Conservation (phyloP, 2,329 filamentous ascomycete genomes). For the Alternaria ethzedia region DNA sequence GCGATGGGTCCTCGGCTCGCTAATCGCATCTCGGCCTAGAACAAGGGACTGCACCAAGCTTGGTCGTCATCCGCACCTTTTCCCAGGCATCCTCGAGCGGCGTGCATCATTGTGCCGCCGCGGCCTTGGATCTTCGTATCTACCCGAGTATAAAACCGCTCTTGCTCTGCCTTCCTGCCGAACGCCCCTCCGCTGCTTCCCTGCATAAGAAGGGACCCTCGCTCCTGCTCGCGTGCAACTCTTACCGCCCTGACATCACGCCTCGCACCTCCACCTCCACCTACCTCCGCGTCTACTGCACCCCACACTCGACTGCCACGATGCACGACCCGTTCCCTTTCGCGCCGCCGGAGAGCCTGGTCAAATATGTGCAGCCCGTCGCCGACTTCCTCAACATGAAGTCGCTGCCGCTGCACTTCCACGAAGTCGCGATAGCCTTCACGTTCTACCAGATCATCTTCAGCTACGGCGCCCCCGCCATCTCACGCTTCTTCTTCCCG, state of each 20-base stretch:
- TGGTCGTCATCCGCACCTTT: constrained; percentile 15
- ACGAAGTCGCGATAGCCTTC: constrained; percentile 74
- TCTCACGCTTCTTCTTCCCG: constrained; percentile 69
- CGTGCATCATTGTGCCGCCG: constrained; percentile 14
- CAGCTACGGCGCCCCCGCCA: constrained; percentile 68
- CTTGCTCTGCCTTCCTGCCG: constrained; percentile 2
- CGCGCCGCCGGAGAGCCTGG: constrained; percentile 64
- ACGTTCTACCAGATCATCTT: constrained; percentile 73
- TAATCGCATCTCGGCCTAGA: constrained; percentile 23
- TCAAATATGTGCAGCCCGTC: constrained; percentile 65
- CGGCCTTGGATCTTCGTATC: not conserved
- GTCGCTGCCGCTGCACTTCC: constrained; percentile 76
- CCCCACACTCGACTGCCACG: constrained; percentile 26
- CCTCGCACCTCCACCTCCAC: constrained; percentile 6
- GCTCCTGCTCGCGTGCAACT: constrained; percentile 10
- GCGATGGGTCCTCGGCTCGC: constrained; percentile 18
- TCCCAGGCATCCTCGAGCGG: constrained; percentile 19
- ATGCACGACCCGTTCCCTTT: constrained; percentile 78
- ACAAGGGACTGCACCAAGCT: constrained; percentile 6
- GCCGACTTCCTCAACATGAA: constrained; percentile 67
- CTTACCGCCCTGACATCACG: constrained; percentile 11
- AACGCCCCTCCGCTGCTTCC: constrained; percentile 8
- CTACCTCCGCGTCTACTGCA: constrained; percentile 12
- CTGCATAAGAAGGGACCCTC: not conserved
- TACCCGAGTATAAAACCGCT: constrained; percentile 18